Evolutionary conservation across 1,284 basidiomycete species (phyloP).

Genomic region (Cutaneotrichosporon sp.): DNA sequence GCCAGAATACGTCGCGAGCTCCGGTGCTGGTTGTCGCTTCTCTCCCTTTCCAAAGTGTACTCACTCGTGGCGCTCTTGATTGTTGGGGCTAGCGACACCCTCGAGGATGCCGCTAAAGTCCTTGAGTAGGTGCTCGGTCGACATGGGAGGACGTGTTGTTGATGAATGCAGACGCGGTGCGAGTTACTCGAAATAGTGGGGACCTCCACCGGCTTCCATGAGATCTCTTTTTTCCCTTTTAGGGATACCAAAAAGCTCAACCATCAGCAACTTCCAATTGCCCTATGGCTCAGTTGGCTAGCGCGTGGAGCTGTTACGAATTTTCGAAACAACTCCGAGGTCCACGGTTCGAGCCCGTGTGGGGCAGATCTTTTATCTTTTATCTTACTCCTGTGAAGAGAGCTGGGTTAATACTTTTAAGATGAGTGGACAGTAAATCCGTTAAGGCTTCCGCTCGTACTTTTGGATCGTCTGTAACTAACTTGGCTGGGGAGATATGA

Average conservation of each 20-base stretch:
- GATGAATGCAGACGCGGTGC: not conserved
- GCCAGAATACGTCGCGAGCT: not conserved
- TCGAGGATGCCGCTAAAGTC: constrained; percentile 41
- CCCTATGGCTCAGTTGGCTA: constrained; percentile 19
- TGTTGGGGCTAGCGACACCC: constrained; percentile 39
- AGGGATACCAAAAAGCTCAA: not conserved
- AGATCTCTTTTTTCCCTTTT: too few species aligned
- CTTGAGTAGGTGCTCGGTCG: constrained; percentile 47
- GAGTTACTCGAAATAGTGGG: not conserved
- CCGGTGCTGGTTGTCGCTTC: not conserved
- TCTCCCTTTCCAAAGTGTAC: constrained; percentile 9
- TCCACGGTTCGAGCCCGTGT: constrained; percentile 19
- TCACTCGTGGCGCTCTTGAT: constrained; percentile 37
- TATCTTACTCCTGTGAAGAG: not conserved
- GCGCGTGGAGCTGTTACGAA: constrained; percentile 17
- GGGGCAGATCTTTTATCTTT: constrained; percentile 12
- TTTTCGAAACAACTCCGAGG: constrained; percentile 12
- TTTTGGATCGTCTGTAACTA: not conserved
- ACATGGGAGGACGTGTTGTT: constrained; percentile 23
- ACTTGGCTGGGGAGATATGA: not conserved
- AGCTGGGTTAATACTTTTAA: not conserved
- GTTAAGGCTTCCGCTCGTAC: not conserved
- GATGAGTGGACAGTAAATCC: not conserved
- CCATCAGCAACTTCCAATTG: constrained; percentile 2
- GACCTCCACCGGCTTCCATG: constrained; percentile 3